Percentiles rank a stretch among this genome's conserved stretches.
phyloP scores from a whole-genome alignment of 1,139 yeast genomes.

The Taphrina betulina region DNA sequence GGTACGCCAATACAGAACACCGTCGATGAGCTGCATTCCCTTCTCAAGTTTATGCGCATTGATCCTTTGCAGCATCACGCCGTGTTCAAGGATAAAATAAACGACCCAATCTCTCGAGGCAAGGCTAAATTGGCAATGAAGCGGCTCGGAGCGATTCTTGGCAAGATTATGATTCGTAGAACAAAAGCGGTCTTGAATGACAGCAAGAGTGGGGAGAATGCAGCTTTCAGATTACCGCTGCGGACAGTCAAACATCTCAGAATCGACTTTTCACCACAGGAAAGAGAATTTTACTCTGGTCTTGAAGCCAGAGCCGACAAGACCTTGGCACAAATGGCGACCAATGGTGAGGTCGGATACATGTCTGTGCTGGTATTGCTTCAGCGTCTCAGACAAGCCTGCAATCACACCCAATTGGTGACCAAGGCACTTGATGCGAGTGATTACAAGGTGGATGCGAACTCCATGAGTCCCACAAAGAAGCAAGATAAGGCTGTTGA shows the following conservation, averaged over 20 bases:
- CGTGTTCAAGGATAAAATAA: conserved; percentile 83
- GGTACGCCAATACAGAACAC: conserved; percentile 92
- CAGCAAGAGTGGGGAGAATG: conserved; percentile 62
- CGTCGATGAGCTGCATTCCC: conserved; percentile 77
- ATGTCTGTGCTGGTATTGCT: conserved; percentile 79
- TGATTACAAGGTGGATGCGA: conserved; percentile 23
- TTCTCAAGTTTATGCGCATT: conserved; percentile 67
- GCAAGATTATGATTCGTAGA: conserved; percentile 76
- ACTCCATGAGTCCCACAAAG: conserved; percentile 15
- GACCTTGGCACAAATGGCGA: conserved; percentile 62
- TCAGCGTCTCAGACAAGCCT: conserved; percentile 75
- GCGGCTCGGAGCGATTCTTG: conserved; percentile 75
- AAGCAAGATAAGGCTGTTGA: conserved; percentile 33
- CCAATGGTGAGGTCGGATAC: conserved; percentile 56
- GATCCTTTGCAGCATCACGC: conserved; percentile 87
- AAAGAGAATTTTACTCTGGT: conserved; percentile 64
- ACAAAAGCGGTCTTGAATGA: conserved; percentile 60
- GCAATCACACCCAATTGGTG: conserved; percentile 61
- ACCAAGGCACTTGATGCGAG: conserved; percentile 19
- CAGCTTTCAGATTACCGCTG: conserved; percentile 70
- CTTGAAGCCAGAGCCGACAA: conserved; percentile 65
- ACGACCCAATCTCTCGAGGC: conserved; percentile 75
- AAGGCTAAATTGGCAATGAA: conserved; percentile 66
- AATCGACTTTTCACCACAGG: conserved; percentile 63
- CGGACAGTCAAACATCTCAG: conserved; percentile 69